These are phyloP conservation scores for Penicillium sp. DNA, from an alignment of 2,329 filamentous ascomycete species.

Conservation along the genomic window DNA sequence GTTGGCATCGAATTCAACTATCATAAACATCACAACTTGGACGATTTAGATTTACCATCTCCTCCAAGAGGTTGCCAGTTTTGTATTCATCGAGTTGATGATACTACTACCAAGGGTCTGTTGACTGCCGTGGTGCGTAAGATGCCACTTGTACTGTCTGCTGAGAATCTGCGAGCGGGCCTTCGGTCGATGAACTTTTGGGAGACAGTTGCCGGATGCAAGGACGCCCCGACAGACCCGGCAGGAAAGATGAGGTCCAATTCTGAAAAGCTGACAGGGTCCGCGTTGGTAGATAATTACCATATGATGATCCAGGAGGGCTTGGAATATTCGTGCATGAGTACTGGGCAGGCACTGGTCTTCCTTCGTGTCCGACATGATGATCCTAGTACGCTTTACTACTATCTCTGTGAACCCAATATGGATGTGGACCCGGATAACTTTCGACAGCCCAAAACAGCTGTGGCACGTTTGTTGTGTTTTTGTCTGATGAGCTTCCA, in stretches of 20 bases:
- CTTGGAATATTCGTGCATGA: conserved; percentile 25
- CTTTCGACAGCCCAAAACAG: conserved; percentile 15
- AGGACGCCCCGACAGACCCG: conserved; percentile 15
- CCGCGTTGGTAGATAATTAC: conserved; percentile 24
- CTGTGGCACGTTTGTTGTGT: conserved; percentile 19
- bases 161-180: conserved; percentile 14
- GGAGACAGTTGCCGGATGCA: conserved; percentile 17
- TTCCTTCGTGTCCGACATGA: conserved; percentile 20
- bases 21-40: too few species aligned
- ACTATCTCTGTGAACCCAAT: conserved; percentile 25
- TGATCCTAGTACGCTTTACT: conserved; percentile 24
- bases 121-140: conserved; percentile 20
- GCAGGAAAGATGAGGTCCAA: conserved; percentile 7
- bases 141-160: conserved; percentile 19
- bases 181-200: conserved; percentile 20
- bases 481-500: conserved; percentile 15
- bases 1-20: too few species aligned
- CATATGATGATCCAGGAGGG: conserved; percentile 29
- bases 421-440: conserved; percentile 16
- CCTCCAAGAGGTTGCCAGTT: too few species aligned
- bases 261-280: conserved; percentile 15
- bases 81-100: conserved; percentile 20
- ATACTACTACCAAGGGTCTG: conserved; percentile 13
- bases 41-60: too few species aligned
- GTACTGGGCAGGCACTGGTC: conserved; percentile 20